Evolutionary conservation across 495 filamentous ascomycete genomes (phyloP).

Genomic region (Rostrohypoxylon terebratum): DNA sequence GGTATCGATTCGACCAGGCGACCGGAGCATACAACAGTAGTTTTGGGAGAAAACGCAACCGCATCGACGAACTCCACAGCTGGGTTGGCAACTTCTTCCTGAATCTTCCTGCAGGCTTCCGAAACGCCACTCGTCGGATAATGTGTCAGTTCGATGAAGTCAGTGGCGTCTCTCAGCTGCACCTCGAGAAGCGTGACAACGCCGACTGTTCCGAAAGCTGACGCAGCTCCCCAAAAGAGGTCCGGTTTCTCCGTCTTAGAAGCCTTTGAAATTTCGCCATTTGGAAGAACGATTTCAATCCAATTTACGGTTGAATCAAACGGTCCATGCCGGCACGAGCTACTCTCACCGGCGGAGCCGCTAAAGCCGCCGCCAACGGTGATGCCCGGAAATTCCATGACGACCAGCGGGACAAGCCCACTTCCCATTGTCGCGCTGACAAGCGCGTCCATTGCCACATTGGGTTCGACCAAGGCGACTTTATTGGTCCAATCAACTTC

Average conservation of each 20-base stretch:
- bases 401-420: constrained; percentile 67
- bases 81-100: constrained; percentile 43
- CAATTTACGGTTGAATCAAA: constrained; percentile 68
- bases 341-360: constrained; percentile 71
- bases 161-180: constrained; percentile 61
- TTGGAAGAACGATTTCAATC: constrained; percentile 69
- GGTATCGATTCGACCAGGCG: constrained; percentile 55
- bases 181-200: constrained; percentile 69
- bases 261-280: constrained; percentile 61
- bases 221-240: constrained; percentile 68
- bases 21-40: constrained; percentile 65
- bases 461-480: constrained; percentile 70
- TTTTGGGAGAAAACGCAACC: constrained; percentile 61
- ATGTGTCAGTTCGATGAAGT: constrained; percentile 67
- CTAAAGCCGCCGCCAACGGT: constrained; percentile 73
- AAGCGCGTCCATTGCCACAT: constrained; percentile 72
- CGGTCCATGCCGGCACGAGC: constrained; percentile 68
- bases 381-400: constrained; percentile 75
- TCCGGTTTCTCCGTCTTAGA: constrained; percentile 58
- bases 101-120: constrained; percentile 47
- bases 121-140: constrained; percentile 52
- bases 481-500: constrained; percentile 58
- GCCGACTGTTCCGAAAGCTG: constrained; percentile 69
- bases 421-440: constrained; percentile 63
- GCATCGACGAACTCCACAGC: constrained; percentile 62